Base-by-base conservation (phyloP, 805 yeast genomes). In the Ogataea nitratoaversa region DNA sequence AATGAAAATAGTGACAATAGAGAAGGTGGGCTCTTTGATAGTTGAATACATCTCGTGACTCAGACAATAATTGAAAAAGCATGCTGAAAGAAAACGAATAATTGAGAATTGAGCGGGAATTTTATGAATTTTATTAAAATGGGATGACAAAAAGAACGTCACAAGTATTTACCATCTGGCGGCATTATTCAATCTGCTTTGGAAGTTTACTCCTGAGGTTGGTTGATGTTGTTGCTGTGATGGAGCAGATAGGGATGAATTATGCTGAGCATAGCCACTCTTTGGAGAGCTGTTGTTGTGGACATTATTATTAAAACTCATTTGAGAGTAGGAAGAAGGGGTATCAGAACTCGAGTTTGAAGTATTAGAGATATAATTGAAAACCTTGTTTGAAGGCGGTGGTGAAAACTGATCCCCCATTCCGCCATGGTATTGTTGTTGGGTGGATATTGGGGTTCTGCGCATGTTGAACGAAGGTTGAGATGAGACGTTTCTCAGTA, bases 341-440 rank as follows among this genome's bases (percentile, higher is more conserved):
- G 50, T 34, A 13, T 44, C 46, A 14, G 50, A 40, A n/a, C 45
- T 46, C 17, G 52, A 46, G 17, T 42, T 42, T n/a, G 56, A 52
- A 6, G 54, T 50, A 36, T 42, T 47, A 12, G 50, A 49, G 9
- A 48, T 37, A 38, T 50, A 48, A 36, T 47, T 52, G 38, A 43
- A 46, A 32, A 36, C 20, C 23, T 37, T 45, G 30, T 37, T 41
- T 16, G 42, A 36, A 13, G 48, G 29, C 8, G 50, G 44, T 6
- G 55, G 37, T 17, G 40, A 28, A 17, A 13, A 30, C 1, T 29
- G 16, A 3, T 40, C 47, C 6, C 28, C 16, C 12, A 28, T 14
- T 13, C 23, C 20, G 4, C 13, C 7, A 6, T 23, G 13, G 5
- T 36, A 24, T 5, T 36, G 29, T 30, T 33, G 36, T 8, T 23